Base-by-base conservation (phyloP, 441 rosid genomes). In the Bruguiera hainesii region DNA sequence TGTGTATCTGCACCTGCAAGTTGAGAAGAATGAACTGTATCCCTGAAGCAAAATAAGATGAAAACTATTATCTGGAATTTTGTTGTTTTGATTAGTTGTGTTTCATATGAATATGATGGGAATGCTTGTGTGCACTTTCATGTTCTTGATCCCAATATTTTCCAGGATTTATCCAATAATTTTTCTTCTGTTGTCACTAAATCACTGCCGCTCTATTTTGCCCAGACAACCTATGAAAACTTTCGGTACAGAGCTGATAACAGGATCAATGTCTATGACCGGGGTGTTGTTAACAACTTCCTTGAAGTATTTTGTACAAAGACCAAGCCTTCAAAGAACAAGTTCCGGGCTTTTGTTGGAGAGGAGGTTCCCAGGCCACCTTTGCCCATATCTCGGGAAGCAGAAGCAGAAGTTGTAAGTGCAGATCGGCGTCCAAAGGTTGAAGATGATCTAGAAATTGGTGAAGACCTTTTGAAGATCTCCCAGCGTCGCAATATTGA, bases 161-260 rank as follows among this genome's bases (percentile, higher is more conserved):
- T 30, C 13, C 19, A 13, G 10, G 11, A 20, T 53, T 23, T 21
- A 53, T 53, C 1, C 30, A 55, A 46, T 49, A 53, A 57, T 26
- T 28, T 35, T 28, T 61, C n/a, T 42, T 5, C 56, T 69, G 33
- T 66, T 11, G 9, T 13, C 4, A 58, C 49, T 49, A 35, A 66
- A 64, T 69, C 68, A 31, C 42, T 35, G 16, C 33, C 50, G 20
- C 31, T 76, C 23, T 30, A n/a, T 76, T 42, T 61, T 74, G 70
- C 81, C 63, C 86, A 94, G 97, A 91, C 98, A 29, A 94, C 97
- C 11, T 89, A 91, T 68, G 98, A 94, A 75, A 91, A 94, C 76
- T 89, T 91, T 76, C 93, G 98, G 66, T 86, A 85, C 81, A 81
- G 93, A 80, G 83, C 98, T 31, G 96, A 87, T 78, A 86, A 73